Base-by-base conservation (phyloP, 257 asterid species). In the Scutellaria barbata region DNA sequence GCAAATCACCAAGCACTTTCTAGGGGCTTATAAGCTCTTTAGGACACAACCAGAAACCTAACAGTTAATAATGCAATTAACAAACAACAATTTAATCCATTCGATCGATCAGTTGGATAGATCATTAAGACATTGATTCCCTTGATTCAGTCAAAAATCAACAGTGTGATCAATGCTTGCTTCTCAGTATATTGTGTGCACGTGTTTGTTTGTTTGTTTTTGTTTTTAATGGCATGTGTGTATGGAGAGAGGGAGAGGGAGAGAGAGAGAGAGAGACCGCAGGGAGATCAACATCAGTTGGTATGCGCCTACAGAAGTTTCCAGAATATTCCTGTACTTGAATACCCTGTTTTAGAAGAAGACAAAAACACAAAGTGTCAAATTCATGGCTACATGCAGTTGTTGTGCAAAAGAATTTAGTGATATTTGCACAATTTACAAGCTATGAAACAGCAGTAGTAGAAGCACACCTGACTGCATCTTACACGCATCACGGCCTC, bases 401-500 rank as follows among this genome's bases (percentile, higher is more conserved):
- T 43, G 65, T 53, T 74, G 66, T 51, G 79, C 65, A 69, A 40
- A 69, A n/a, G 47, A 17, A 47, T 11, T 16, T 40, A 53, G 40
- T 53, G 22, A 20, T n/a, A 14, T 37, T 53, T 62, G 58, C 58
- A 64, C 22, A 63, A 76, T 56, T 68, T 18, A 68, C 65, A 77
- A 54, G 70, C 52, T 37, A 47, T 59, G 17, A 63, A 78, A 41
- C 60, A 9, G 57, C 55, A 81, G 33, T 48, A 48, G 62, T 10
- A 67, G 66, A 75, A 75, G 73, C 78, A 75, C 77, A 90, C 99
- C 94, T 88, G 92, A 87, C 99, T 95, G 88, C 99, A 90, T 82
- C 99, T 88, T 69, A 95, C 98, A 79, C 99, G 99, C 99, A 95
- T 95, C 73, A 95, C 99, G 14, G 99, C 97, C 84, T 95, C 99